A percentile compares a stretch with the other conserved stretches of the same genome.
These are phyloP conservation scores for Williopsis jadinii DNA, from an alignment of 1,139 yeast species.

Conservation along the genomic window DNA sequence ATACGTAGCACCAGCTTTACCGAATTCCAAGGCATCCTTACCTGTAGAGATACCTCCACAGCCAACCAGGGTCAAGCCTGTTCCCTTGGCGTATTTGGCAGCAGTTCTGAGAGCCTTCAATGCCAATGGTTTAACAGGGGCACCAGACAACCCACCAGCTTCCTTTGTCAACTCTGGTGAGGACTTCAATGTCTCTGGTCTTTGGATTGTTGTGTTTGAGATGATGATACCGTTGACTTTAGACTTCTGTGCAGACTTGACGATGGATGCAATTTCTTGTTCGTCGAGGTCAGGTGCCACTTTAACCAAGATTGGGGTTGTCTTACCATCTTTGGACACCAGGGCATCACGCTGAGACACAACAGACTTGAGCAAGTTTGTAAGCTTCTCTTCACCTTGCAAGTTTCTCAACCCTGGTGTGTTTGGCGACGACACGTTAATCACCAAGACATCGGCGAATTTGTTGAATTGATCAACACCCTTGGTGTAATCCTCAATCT, in stretches of 20 bases:
- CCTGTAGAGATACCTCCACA: conserved; percentile 92
- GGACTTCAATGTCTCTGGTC: conserved; percentile 57
- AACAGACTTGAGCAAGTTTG: conserved; percentile 58
- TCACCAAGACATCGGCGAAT: conserved; percentile 80
- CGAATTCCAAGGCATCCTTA: conserved; percentile 84
- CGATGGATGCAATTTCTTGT: conserved; percentile 76
- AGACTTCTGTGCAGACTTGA: conserved; percentile 68
- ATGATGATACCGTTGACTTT: conserved; percentile 87
- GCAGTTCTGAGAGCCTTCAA: conserved; percentile 63
- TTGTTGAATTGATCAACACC: conserved; percentile 82
- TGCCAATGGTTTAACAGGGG: conserved; percentile 80
- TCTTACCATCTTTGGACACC: conserved; percentile 32
- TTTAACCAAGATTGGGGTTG: conserved; percentile 78
- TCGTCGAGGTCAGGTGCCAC: conserved; percentile 90
- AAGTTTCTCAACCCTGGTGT: conserved; percentile 91
- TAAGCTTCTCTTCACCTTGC: conserved; percentile 70
- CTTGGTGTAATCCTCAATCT: conserved; percentile 71
- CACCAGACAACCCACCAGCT: conserved; percentile 88
- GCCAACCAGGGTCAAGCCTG: conserved; percentile 68
- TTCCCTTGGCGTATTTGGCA: conserved; percentile 67
- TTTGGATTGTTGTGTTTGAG: conserved; percentile 83
- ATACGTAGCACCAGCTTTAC: conserved; percentile 87
- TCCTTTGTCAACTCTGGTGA: conserved; percentile 40
- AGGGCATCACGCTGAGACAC: conserved; percentile 50
- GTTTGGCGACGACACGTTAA: conserved; percentile 94